Percentiles rank a stretch among this genome's conserved stretches.
Evolutionary conservation across 2,329 filamentous ascomycete species (phyloP).

Genomic region (Claviceps citrina): DNA sequence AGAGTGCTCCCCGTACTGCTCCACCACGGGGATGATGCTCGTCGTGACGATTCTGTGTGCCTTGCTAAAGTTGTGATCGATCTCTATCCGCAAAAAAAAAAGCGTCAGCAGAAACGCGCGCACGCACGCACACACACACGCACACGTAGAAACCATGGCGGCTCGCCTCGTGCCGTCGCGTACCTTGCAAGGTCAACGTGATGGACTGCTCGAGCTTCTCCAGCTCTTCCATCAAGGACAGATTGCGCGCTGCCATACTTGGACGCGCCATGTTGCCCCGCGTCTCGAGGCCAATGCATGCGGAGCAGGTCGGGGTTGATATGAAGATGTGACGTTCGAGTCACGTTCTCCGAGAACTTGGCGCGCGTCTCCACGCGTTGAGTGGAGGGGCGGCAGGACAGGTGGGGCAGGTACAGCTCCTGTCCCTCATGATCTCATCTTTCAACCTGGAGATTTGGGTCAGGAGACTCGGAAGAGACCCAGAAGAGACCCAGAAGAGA

Average conservation of each 20-base stretch:
- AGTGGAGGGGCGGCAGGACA: no score
- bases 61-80: constrained; percentile 95
- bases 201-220: constrained; percentile 95
- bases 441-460: no score
- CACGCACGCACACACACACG: neutral
- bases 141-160: neutral
- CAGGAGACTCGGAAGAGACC: no score
- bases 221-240: constrained; percentile 85
- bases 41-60: constrained; percentile 92
- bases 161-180: constrained; percentile 2
- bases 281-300: no score
- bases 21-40: constrained; percentile 82
- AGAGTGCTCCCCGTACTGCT: constrained; percentile 89
- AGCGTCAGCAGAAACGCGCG: neutral
- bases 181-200: constrained; percentile 84
- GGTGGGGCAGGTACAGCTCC: no score
- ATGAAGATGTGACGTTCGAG: neutral
- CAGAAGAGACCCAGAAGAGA: no score
- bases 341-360: no score
- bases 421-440: no score
- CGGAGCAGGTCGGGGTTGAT: no score
- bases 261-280: constrained; percentile 31
- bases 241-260: constrained; percentile 32
- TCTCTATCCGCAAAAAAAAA: constrained; percentile 43
- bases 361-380: neutral